Evolutionary conservation across 2,329 filamentous ascomycete species (phyloP), one percentile per base, ranked within the genome.

Genomic region (Arachnopeziza araneosa): DNA sequence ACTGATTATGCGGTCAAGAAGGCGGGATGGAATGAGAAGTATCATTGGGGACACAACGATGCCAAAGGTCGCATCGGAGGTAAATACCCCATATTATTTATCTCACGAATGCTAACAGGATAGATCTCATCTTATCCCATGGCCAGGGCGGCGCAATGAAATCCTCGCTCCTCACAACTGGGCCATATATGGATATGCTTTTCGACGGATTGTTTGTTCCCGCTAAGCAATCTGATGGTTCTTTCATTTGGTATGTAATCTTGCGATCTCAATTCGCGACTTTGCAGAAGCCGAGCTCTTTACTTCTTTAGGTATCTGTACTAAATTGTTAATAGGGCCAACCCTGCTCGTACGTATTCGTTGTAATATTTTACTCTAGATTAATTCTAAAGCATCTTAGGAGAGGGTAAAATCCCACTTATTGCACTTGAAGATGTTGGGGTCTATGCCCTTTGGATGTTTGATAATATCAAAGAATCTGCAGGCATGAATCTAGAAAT

Each of bases 371-470:
- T 17, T 17, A 50, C 21, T 8, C 54, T 2, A 50, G 4, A 30
- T 30, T 30, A 5, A 30, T 17, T n/a, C 22, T 56, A 50, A 50
- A 24, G 1, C 7, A 24, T 24, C 21, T 48, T 50, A 60, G 58
- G 24, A 19, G 14, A 24, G 22, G 53, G 54, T 8, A 60, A 60
- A 19, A 44, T 44, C 17, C 36, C 36, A 14, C 36, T 68, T 1
- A 67, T 68, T 30, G 63, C 60, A 23, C 60, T 68, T 24, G 53
- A 60, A 8, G 66, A 68, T 44, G 56, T 66, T 21, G 67, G 62
- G 9, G 30, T 55, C 44, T 68, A 67, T 54, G 61, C 26, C 1
- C 60, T 63, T 21, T 68, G 67, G 67, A 56, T 67, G 14, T 64
- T 68, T 51, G 66, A 67, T 52, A 57, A 66, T 54, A 59, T 44